These are phyloP conservation scores for Penicillium salamii DNA, from an alignment of 495 filamentous ascomycete genomes.

Conservation along the genomic window DNA sequence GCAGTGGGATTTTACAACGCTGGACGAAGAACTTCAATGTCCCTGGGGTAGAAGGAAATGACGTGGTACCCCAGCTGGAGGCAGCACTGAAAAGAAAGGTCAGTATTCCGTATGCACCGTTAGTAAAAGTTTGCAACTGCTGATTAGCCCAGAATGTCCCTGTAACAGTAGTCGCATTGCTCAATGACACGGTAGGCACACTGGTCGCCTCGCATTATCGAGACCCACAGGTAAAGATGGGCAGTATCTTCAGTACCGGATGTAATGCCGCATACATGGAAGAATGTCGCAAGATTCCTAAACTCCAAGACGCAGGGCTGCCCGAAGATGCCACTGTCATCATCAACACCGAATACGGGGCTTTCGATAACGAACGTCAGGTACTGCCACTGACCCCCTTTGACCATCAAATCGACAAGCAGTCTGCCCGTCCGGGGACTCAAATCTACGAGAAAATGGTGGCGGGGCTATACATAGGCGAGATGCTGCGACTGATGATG, in stretches of 20 bases:
- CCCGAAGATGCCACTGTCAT: conserved; percentile 79
- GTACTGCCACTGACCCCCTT: conserved; percentile 59
- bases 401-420: conserved; percentile 37
- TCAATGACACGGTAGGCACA: conserved; percentile 95
- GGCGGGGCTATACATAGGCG: conserved; percentile 46
- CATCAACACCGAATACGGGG: conserved; percentile 97
- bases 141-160: conserved; percentile 60
- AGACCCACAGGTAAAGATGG: conserved; percentile 78
- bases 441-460: conserved; percentile 52
- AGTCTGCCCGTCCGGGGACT: conserved; percentile 41
- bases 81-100: conserved; percentile 71
- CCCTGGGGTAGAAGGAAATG: conserved; percentile 81
- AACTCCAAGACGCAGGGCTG: conserved; percentile 77
- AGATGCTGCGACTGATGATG: conserved; percentile 43
- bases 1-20: conserved; percentile 83
- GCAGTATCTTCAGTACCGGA: conserved; percentile 94
- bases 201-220: conserved; percentile 90
- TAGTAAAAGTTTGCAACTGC: no score
- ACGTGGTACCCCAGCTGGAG: conserved; percentile 87
- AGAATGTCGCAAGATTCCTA: conserved; percentile 74
- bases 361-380: conserved; percentile 88
- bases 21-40: conserved; percentile 99
- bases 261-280: conserved; percentile 98
- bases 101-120: no score
- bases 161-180: conserved; percentile 79